Evolutionary conservation across 495 filamentous ascomycete species (phyloP), one percentile per base, ranked within the genome.

Genomic region (Tricharina praecox): DNA sequence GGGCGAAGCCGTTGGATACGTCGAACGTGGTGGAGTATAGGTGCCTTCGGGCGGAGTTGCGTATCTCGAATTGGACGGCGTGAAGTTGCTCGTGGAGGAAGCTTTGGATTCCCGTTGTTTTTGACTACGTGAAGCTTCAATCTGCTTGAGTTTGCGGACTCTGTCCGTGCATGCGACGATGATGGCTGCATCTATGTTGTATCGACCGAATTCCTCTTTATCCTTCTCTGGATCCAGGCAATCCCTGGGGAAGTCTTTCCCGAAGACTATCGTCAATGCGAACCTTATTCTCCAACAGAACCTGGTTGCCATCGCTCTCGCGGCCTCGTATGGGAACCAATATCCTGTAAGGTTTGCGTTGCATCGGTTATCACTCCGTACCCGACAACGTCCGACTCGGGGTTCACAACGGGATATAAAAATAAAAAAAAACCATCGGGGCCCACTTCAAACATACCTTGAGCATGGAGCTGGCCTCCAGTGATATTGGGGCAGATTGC

Each of bases 401-500:
- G n/a, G n/a, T n/a, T n/a, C n/a, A n/a, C n/a, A n/a, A n/a, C n/a
- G n/a, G n/a, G n/a, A n/a, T n/a, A n/a, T n/a, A n/a, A n/a, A n/a
- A n/a, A n/a, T n/a, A n/a, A n/a, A n/a, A n/a, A n/a, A n/a, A n/a
- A n/a, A n/a, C n/a, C n/a, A n/a, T n/a, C n/a, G n/a, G n/a, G n/a
- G n/a, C n/a, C n/a, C n/a, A n/a, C n/a, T n/a, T n/a, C n/a, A n/a
- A n/a, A 58, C 60, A 23, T 67, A 93, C 86, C 87, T 79, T 97
- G 90, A 47, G 85, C 88, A 37, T 71, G 76, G 32, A 95, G 73
- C 24, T 86, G 75, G 11, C 90, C 90, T 10, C 90, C 90, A 0
- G 90, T 97, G 59, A 97, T 95, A 65, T 85, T 93, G 60, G 92
- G 79, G 24, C 82, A 82, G 48, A 95, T 81, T 4, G 86, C 78